Base-by-base conservation (phyloP, 2,329 filamentous ascomycete genomes). In the Stemphylium lycopersici region DNA sequence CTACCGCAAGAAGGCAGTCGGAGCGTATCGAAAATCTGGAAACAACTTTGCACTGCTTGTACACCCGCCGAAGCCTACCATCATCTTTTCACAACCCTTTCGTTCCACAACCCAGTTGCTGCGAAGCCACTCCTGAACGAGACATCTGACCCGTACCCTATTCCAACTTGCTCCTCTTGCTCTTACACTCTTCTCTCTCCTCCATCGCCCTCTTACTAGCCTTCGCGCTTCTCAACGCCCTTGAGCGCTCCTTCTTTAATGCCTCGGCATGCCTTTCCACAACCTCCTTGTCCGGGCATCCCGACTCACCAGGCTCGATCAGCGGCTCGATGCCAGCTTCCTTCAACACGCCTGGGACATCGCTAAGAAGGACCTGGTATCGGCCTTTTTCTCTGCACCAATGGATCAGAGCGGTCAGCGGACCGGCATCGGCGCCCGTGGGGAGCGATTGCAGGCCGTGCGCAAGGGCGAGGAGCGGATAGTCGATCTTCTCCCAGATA, bases 391-490 rank as follows among this genome's bases (percentile, higher is more conserved):
- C 33, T 6, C 48, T 42, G 11, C 53, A 61, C 59, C 58, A 63
- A 4, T 37, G 22, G 10, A 67, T 65, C 0, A 65, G 16, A 0
- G 36, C 32, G 0, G 65, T 66, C 16, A 66, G 29, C 1, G 65
- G 63, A 0, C 65, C 63, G 1, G 63, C 63, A 40, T 67, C 62
- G 0, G 18, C 1, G 3, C 60, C 63, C 1, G 52, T 36, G 2
- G 65, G 65, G 6, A 63, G 38, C 1, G 51, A 13, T 3, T 36
- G 24, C 3, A 67, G 31, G 0, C 63, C 63, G 6, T 61, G 58
- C 0, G 58, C 38, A 2, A 67, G 55, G 1, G 46, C 63, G 1
- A 66, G 55, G 3, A 67, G 46, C 2, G 65, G 65, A 16, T 67
- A 67, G 18, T 67, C 60, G 1, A 37, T 54, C 8, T 22, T 45